Evolutionary conservation across 108 stramenopile species (phyloP), one percentile per base, ranked within the genome.

Genomic region (Aurantiochytrium sp.): DNA sequence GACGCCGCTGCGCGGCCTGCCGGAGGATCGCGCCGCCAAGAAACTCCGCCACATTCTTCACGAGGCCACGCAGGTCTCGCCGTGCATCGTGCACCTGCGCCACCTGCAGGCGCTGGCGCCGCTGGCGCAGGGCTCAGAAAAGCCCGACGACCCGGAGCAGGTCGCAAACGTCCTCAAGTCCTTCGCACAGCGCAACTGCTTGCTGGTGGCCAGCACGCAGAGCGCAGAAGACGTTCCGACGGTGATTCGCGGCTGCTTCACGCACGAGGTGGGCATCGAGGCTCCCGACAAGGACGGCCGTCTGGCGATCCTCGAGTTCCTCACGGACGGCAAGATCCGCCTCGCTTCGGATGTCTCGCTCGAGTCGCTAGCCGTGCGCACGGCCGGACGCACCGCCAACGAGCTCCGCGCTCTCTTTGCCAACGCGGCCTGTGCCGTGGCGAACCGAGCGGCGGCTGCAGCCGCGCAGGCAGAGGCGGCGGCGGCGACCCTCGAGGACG

Each of bases 211-310:
- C 6, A 81, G 73, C 3, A 81, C 73, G 2, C 45, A 48, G 12
- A 48, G 73, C 42, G 73, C 45, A 15, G 73, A 81, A 5, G 73
- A 81, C n/a, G 73, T 81, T 6, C 73, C 73, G 39, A 37, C 37
- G 19, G 89, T 37, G n/a, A 4, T 37, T 89, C 86, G 68, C 12
- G 93, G 93, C 2, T 90, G 93, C 37, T 93, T 99, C 91, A 98
- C 98, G 89, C 95, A 97, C 55, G 99, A 99, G 92, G 88, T 99
- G 31, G 96, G 96, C 89, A 98, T 99, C 89, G 96, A 92, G n/a
- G 96, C 97, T 69, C 98, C 99, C n/a, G 98, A 98, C 88, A 97
- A 98, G 88, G 96, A 97, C 55, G 99, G 97, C 3, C 91, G 99
- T 3, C 95, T 93, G 59, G 98, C 97, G 90, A 97, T 99, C 87